Evolutionary conservation across 768 basidiomycete genomes (phyloP).

Genomic region (Boletellus sp.): DNA sequence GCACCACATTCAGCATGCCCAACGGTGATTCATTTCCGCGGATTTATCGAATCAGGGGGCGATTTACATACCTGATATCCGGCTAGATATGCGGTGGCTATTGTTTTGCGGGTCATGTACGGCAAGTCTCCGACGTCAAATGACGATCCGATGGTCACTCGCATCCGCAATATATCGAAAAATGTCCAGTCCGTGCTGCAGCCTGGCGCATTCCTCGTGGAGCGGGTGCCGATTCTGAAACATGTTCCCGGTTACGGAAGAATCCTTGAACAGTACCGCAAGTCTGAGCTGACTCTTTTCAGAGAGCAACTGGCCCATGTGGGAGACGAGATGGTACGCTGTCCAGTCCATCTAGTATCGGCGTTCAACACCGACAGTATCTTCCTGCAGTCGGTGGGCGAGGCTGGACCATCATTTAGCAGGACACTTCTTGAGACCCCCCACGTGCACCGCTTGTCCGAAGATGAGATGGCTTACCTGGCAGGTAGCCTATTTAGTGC

Average conservation of each 20-base stretch:
- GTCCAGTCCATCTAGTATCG: background rate
- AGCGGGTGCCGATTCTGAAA: conserved; percentile 45
- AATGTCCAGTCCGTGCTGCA: conserved; percentile 29
- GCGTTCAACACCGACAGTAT: background rate
- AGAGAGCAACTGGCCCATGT: conserved; percentile 33
- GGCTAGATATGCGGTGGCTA: conserved; percentile 20
- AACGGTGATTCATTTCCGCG: conserved; percentile 5
- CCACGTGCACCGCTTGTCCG: conserved; percentile 43
- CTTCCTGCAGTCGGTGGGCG: conserved; percentile 4
- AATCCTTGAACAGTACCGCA: conserved; percentile 29
- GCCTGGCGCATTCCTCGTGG: conserved; percentile 52
- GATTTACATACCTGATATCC: background rate
- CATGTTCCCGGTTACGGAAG: conserved; percentile 49
- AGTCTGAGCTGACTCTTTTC: conserved; percentile 49
- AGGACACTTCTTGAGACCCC: conserved; percentile 51
- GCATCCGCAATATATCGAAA: conserved; percentile 16
- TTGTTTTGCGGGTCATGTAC: conserved; percentile 24
- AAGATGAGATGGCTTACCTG: conserved; percentile 53
- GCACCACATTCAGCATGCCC: conserved; percentile 8
- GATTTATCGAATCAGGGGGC: background rate
- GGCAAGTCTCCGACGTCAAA: conserved; percentile 23
- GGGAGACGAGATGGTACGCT: conserved; percentile 1
- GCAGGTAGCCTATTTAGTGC: conserved; percentile 60
- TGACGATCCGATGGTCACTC: conserved; percentile 11
- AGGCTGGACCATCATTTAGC: conserved; percentile 36